phyloP scores from a whole-genome alignment of 768 basidiomycete species.

The Kwoniella sp. region DNA sequence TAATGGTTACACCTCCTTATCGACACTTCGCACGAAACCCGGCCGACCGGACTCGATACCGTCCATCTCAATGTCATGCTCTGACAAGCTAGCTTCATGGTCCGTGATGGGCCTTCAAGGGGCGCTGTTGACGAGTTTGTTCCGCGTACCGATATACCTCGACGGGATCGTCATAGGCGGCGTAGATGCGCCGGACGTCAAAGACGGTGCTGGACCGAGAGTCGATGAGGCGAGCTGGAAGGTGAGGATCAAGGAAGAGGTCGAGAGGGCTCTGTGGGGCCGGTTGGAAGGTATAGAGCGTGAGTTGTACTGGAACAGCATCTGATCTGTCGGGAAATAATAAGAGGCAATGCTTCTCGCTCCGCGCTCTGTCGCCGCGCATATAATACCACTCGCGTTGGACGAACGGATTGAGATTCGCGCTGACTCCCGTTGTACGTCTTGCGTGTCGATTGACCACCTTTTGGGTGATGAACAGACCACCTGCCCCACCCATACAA shows the following conservation, averaged over 20 bases:
- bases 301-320: too few relatives aligned
- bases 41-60: constrained; percentile 85
- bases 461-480: constrained; percentile 1
- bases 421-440: too few relatives aligned
- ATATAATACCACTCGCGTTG: too few relatives aligned
- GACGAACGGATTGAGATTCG: too few relatives aligned
- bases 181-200: constrained; percentile 59
- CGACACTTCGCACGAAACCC: constrained; percentile 88
- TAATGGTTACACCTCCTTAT: constrained; percentile 72
- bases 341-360: too few relatives aligned
- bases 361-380: too few relatives aligned
- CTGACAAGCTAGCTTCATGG: constrained; percentile 92
- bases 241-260: constrained; percentile 63
- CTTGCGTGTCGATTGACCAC: neutral
- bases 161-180: constrained; percentile 72
- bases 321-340: too few relatives aligned
- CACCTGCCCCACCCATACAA: constrained; percentile 60
- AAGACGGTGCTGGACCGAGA: constrained; percentile 1
- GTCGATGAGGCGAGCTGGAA: constrained; percentile 28
- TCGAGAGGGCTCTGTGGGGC: constrained; percentile 68
- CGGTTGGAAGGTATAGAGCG: constrained; percentile 59
- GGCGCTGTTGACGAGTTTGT: constrained; percentile 65
- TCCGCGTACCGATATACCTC: constrained; percentile 67
- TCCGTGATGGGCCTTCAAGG: constrained; percentile 82
- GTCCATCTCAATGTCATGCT: constrained; percentile 86